Conservation (phyloP, 2,329 filamentous ascomycete species). For the Exophiala viscosa region DNA sequence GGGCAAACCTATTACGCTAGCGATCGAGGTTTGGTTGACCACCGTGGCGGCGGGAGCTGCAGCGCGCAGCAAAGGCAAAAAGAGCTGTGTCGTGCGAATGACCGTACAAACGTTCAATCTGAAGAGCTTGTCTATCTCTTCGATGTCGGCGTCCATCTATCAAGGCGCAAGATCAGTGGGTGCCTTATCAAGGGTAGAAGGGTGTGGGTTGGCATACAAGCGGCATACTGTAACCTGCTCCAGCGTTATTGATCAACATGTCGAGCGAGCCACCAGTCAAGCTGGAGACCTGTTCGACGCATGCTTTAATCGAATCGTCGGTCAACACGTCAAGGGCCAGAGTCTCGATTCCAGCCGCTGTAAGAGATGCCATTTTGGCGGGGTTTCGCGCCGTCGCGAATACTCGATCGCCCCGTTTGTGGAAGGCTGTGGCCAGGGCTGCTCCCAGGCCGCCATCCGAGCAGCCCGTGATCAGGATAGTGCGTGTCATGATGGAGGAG, state of each 20-base stretch:
- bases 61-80: constrained; percentile 29
- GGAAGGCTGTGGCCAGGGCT: constrained; percentile 56
- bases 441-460: constrained; percentile 58
- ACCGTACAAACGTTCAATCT: constrained; percentile 43
- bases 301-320: constrained; percentile 31
- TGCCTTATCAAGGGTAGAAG: not conserved
- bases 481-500: constrained; percentile 11
- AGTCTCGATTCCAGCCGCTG: constrained; percentile 28
- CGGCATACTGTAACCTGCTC: constrained; percentile 34
- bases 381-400: constrained; percentile 48
- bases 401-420: constrained; percentile 51
- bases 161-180: not conserved
- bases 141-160: constrained; percentile 35
- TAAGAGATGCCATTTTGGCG: constrained; percentile 31
- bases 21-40: constrained; percentile 38
- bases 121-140: constrained; percentile 30
- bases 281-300: constrained; percentile 20
- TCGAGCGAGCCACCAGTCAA: constrained; percentile 32
- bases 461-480: constrained; percentile 35
- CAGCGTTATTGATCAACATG: constrained; percentile 46
- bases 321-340: constrained; percentile 34
- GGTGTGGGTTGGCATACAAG: constrained; percentile 9
- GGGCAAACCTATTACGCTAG: constrained; percentile 30
- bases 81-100: constrained; percentile 36
- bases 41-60: constrained; percentile 48